Evolutionary conservation across 2,329 filamentous ascomycete genomes (phyloP), one percentile per base, ranked within the genome.

Genomic region (Ilyonectria mors-panacis): DNA sequence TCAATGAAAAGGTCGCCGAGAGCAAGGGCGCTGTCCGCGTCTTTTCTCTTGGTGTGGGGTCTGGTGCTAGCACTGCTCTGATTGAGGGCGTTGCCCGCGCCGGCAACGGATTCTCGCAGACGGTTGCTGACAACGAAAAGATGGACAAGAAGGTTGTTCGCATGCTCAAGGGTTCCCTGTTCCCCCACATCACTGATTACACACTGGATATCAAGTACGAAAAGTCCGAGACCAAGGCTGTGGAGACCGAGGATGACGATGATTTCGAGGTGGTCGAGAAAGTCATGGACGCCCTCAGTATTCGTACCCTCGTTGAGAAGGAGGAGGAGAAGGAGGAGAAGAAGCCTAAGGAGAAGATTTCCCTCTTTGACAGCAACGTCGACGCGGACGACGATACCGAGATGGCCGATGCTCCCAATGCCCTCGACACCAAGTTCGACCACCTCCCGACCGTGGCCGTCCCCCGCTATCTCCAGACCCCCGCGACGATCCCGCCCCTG

Each of bases 91-190:
- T 88, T 50, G 86, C 87, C 1, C 79, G 83, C 6, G 85, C 84
- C 10, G 88, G 88, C 2, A 85, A 85, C 21, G 88, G 88, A 3
- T 89, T 91, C 66, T 78, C 87, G 0, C 92, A 94, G 76, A 83
- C 86, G 0, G 91, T 94, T 0, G 83, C 83, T 1, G 80, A 88
- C 7, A 81, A 86, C 1, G 92, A 94, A 76, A 89, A 90, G 74
- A 88, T 93, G 79, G 89, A 92, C 72, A 87, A 82, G 69, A 92
- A 92, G 76, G 85, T 94, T 1, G 85, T 94, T 2, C 86, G 92
- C 2, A 94, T 94, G 92, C 82, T 94, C 63, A 93, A 92, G 75
- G 92, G 88, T 0, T 89, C 91, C 0, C 78, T 94, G 21, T 89
- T 87, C 2, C 90, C 91, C 0, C 91, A 93, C 68, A 83, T 93